phyloP scores from a whole-genome alignment of 2,329 filamentous ascomycete species.

The Trichoderma sp. region DNA sequence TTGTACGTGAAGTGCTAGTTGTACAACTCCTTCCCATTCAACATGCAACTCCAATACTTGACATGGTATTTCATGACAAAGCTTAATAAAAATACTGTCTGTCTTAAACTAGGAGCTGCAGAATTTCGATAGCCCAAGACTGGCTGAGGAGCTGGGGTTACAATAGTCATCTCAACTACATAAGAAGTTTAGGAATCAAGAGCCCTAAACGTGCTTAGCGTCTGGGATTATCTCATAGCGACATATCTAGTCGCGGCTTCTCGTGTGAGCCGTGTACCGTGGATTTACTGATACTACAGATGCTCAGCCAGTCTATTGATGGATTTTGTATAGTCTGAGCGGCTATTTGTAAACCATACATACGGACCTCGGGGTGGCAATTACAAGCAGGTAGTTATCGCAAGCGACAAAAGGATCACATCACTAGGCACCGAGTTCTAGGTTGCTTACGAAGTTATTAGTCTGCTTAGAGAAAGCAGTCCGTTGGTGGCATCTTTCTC shows the following conservation, averaged over 20 bases:
- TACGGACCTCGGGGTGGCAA: neutral
- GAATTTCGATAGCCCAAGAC: neutral
- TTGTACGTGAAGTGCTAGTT: neutral
- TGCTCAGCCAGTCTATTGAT: neutral
- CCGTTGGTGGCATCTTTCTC: neutral
- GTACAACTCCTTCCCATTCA: neutral
- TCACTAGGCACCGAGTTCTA: neutral
- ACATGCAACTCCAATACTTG: neutral
- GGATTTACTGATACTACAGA: too few relatives aligned
- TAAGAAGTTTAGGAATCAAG: neutral
- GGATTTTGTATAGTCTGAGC: neutral
- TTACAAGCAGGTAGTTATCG: neutral
- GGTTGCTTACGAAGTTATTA: neutral
- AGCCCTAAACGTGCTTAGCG: neutral
- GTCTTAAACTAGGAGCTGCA: neutral
- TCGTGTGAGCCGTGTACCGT: neutral
- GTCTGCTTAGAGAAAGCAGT: neutral
- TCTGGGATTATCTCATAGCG: neutral
- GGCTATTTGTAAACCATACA: neutral
- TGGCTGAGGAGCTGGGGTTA: neutral
- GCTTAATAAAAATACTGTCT: neutral
- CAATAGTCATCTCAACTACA: neutral
- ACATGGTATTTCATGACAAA: neutral
- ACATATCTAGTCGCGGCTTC: neutral
- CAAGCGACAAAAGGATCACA: neutral